Evolutionary conservation across 306 rosid genomes (phyloP).

Genomic region (Styphnolobium japonicum): DNA sequence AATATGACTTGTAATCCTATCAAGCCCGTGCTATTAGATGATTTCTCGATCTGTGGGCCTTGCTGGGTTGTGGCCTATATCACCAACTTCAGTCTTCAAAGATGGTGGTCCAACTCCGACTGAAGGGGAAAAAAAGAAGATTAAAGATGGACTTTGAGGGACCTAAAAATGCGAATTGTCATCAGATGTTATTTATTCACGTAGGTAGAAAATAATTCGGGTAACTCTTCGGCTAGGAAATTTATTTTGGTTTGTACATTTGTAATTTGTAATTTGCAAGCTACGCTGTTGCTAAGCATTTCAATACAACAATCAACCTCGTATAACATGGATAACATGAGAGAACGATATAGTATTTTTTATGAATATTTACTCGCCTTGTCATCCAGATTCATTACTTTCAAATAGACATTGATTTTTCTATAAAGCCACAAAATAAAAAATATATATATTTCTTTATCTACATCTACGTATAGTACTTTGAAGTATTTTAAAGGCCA

Average conservation of each 20-base stretch:
- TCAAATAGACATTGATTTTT: background rate
- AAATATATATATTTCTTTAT: background rate
- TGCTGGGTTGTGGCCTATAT: no score
- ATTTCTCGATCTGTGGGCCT: background rate
- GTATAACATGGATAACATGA: background rate
- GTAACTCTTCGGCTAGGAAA: background rate
- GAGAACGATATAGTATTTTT: background rate
- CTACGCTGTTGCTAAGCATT: background rate
- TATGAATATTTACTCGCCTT: background rate
- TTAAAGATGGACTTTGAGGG: background rate
- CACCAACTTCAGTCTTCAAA: background rate
- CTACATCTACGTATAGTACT: conserved; percentile 19
- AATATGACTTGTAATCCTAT: background rate
- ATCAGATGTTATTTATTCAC: background rate
- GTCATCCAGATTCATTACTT: background rate
- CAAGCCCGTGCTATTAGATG: background rate
- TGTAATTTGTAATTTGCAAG: background rate
- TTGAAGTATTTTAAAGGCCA: conserved; percentile 14
- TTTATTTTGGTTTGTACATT: background rate
- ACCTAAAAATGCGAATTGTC: no score
- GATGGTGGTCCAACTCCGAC: background rate
- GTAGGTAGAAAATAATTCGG: background rate
- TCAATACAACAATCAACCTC: background rate
- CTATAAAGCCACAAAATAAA: background rate
- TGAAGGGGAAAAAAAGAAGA: background rate